A percentile compares a stretch with the other conserved stretches of the same genome.
Evolutionary conservation across 2,329 filamentous ascomycete species (phyloP).

Genomic region (Metarhizium humberi): DNA sequence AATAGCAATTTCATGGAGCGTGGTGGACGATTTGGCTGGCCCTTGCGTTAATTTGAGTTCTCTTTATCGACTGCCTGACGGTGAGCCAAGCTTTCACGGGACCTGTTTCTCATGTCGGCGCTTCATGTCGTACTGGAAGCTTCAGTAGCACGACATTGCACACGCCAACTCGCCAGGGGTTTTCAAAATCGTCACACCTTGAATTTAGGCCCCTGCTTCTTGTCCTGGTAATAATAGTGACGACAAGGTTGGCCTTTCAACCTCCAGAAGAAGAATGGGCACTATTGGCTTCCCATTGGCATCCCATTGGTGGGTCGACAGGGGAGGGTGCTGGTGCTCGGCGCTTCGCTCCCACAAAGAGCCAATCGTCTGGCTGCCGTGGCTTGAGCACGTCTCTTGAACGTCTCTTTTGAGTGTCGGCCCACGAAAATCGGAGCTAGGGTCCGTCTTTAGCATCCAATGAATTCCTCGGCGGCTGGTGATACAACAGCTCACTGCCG

Average conservation of each 20-base stretch:
- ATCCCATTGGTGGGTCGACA: conserved; percentile 18
- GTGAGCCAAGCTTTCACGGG: background rate
- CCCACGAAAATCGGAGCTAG: background rate
- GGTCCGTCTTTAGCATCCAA: background rate
- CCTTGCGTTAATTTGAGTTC: too few relatives aligned
- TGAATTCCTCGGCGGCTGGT: background rate
- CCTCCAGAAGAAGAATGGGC: background rate
- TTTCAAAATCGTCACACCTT: background rate
- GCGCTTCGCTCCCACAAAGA: conserved; percentile 18
- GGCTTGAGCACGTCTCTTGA: background rate
- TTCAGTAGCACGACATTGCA: background rate
- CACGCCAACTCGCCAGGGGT: background rate
- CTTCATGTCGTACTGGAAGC: background rate
- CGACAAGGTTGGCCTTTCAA: background rate
- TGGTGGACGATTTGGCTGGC: too few relatives aligned
- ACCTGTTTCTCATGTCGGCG: background rate
- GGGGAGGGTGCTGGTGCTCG: conserved; percentile 11
- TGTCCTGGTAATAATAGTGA: background rate
- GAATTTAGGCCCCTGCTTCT: background rate
- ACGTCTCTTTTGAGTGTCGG: conserved; percentile 3
- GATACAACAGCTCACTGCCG: background rate
- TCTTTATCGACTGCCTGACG: too few relatives aligned
- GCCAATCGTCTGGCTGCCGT: conserved; percentile 17
- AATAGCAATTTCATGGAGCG: background rate
- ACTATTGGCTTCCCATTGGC: background rate